A percentile compares a stretch with the other conserved stretches of the same genome.
These are phyloP conservation scores for Pythium pectinolyticum DNA, from an alignment of 352 stramenopile genomes.

Conservation along the genomic window DNA sequence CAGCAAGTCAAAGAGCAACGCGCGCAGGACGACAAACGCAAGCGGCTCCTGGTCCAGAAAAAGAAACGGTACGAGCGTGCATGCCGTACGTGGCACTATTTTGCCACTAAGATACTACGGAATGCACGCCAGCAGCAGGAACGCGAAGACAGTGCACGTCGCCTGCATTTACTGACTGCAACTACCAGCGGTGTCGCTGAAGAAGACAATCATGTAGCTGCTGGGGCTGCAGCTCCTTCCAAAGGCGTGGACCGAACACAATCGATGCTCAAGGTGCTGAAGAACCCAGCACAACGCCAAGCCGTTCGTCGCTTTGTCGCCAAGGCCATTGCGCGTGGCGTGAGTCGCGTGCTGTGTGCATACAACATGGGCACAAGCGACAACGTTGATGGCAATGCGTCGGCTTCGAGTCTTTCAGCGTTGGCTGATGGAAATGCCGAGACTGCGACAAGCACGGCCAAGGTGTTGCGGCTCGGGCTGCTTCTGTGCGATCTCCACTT, in stretches of 20 bases:
- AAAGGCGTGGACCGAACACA: background rate
- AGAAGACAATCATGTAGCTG: background rate
- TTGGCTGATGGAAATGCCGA: background rate
- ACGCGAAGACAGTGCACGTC: constrained; percentile 3
- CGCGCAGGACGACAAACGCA: constrained; percentile 40
- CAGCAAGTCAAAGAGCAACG: constrained; percentile 43
- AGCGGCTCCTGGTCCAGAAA: constrained; percentile 37
- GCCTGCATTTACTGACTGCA: constrained; percentile 6
- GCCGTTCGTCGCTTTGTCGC: constrained; percentile 39
- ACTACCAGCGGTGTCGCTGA: background rate
- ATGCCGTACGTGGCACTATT: constrained; percentile 40
- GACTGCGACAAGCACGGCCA: constrained; percentile 5
- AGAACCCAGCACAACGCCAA: constrained; percentile 22
- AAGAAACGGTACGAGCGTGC: constrained; percentile 37
- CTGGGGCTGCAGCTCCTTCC: background rate
- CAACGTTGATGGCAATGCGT: background rate
- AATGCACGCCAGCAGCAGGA: constrained; percentile 14
- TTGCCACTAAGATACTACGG: constrained; percentile 32
- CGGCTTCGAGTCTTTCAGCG: background rate
- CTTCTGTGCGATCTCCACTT: constrained; percentile 46
- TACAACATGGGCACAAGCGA: constrained; percentile 27
- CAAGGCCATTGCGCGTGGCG: constrained; percentile 26
- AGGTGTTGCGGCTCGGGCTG: constrained; percentile 34
- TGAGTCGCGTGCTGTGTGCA: constrained; percentile 40
- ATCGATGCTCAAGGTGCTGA: constrained; percentile 9